Percentiles rank a stretch among this genome's conserved stretches.
Conservation (phyloP, 768 basidiomycete genomes). For the Clavaria fumosa region DNA sequence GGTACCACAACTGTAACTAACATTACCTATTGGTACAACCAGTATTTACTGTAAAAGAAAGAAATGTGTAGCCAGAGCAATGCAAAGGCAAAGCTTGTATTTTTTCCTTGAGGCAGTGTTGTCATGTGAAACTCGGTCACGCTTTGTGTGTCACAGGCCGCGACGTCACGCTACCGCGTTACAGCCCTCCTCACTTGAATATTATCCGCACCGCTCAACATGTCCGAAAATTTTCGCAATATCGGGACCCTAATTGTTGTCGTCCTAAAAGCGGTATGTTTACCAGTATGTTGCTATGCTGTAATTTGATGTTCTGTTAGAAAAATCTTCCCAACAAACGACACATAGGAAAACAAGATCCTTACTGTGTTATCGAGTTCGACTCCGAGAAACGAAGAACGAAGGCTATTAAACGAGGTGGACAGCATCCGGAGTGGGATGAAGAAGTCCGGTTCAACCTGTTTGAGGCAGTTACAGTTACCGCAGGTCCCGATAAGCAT, state of each 20-base stretch:
- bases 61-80: too few relatives aligned
- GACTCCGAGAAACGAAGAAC: constrained; percentile 79
- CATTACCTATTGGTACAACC: too few relatives aligned
- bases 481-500: constrained; percentile 26
- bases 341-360: constrained; percentile 94
- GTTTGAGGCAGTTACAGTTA: constrained; percentile 54
- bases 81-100: too few relatives aligned
- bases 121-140: too few relatives aligned
- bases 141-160: too few relatives aligned
- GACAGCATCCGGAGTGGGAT: constrained; percentile 99
- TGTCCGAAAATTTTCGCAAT: constrained; percentile 50
- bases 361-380: constrained; percentile 71
- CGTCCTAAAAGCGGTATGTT: constrained; percentile 81
- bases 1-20: too few relatives aligned
- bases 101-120: too few relatives aligned
- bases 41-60: too few relatives aligned
- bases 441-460: constrained; percentile 91
- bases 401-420: constrained; percentile 89
- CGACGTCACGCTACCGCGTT: too few relatives aligned
- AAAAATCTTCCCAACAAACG: constrained; percentile 83
- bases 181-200: too few relatives aligned
- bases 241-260: constrained; percentile 92
- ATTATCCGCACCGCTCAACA: too few relatives aligned
- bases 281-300: too few relatives aligned
- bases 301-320: constrained; percentile 33